Evolutionary conservation across 768 basidiomycete species (phyloP), one percentile per base, ranked within the genome.

Genomic region (Galerina sulciceps): DNA sequence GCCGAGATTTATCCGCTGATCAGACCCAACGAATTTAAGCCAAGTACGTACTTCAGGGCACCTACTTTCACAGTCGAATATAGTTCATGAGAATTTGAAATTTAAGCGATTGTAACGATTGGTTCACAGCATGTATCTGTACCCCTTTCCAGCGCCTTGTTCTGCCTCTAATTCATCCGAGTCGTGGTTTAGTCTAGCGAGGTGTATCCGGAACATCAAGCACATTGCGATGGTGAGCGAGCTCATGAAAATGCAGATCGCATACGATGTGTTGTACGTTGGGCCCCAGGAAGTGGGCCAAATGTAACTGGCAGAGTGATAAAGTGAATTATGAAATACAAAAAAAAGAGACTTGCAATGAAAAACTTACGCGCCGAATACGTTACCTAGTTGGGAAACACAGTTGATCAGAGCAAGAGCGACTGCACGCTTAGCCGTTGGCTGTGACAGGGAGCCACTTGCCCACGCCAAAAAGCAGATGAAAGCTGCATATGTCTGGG

Each of bases 381-480:
- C 80, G 74, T 96, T 96, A 0, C 94, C 94, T 3, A 92, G 79
- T 67, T 92, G 87, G 9, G 89, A 88, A 67, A 93, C 85, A 41
- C 88, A 85, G 71, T 95, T 94, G 66, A 94, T 84, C 59, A 91
- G 74, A 1, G 93, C 94, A 47, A 96, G 79, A 11, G 89, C 89
- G n/a, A 94, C 89, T 2, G 94, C 90, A 4, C 94, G 87, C 73
- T 95, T 96, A n/a, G 88, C 85, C 4, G 92, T 81, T 22, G 94
- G 87, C n/a, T 85, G 69, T 6, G 78, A 69, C 15, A 84, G 75
- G n/a, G 81, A 76, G 26, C 78, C 76, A 57, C 79, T 81, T 10
- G 78, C 75, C 83, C 83, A 85, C 0, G 82, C 79, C 44, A 81
- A 68, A 56, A 90, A 87, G 54, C 82, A 80, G 61, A 93, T 83